A percentile compares a stretch with the other conserved stretches of the same genome.
Conservation (phyloP, 257 asterid genomes). For the Scutellaria barbata region DNA sequence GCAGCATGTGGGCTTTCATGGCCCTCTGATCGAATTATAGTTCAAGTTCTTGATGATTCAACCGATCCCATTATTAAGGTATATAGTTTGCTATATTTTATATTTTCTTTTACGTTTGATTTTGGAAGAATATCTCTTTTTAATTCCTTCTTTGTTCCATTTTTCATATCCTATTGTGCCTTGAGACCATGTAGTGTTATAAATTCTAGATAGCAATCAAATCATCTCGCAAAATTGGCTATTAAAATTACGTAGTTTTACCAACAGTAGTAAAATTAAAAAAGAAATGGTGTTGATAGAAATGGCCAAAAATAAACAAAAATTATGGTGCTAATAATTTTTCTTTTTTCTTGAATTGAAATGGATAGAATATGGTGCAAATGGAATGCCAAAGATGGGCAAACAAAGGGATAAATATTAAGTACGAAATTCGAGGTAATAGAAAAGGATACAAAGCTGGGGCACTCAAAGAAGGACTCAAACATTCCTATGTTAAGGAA, state of each 20-base stretch:
- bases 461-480: slow-evolving; percentile 73
- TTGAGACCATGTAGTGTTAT: too few species aligned
- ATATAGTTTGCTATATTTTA: neutral
- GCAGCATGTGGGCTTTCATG: slow-evolving; percentile 91
- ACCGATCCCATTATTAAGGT: slow-evolving; percentile 80
- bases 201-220: too few species aligned
- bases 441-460: slow-evolving; percentile 92
- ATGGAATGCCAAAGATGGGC: slow-evolving; percentile 94
- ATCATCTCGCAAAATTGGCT: too few species aligned
- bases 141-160: too few species aligned
- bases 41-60: slow-evolving; percentile 91
- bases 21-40: slow-evolving; percentile 77
- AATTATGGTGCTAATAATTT: too few species aligned
- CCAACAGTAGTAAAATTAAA: too few species aligned
- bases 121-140: too few species aligned
- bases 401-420: slow-evolving; percentile 82
- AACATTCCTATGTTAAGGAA: slow-evolving; percentile 63
- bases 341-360: neutral
- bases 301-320: too few species aligned
- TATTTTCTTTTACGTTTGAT: too few species aligned
- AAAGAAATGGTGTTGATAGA: too few species aligned
- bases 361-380: slow-evolving; percentile 77
- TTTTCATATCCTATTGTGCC: too few species aligned
- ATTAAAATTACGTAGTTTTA: too few species aligned
- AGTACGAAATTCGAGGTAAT: slow-evolving; percentile 77